These are phyloP conservation scores for Pichia cabralensis DNA, from an alignment of 805 yeast species.

Conservation along the genomic window DNA sequence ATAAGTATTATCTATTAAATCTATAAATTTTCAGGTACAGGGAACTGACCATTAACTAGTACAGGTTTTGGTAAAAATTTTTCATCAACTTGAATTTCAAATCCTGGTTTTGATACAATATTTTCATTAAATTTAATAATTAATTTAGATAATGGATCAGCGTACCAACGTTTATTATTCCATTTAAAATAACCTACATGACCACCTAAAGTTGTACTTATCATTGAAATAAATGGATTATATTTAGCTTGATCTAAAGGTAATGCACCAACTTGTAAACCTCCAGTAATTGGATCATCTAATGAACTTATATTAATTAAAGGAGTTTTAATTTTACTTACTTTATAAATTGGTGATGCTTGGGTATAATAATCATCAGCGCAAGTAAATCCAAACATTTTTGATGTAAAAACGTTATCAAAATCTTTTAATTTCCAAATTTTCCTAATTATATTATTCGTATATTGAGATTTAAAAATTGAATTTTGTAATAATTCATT, in stretches of 20 bases:
- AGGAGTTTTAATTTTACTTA: slow-evolving; percentile 51
- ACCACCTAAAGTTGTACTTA: slow-evolving; percentile 64
- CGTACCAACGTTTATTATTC: slow-evolving; percentile 58
- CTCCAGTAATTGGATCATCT: slow-evolving; percentile 70
- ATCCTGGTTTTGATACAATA: slow-evolving; percentile 7
- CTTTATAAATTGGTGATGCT: slow-evolving; percentile 47
- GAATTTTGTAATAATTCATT: slow-evolving; percentile 27
- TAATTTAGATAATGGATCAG: slow-evolving; percentile 38
- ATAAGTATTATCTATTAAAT: too few relatives aligned
- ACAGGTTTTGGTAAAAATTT: slow-evolving; percentile 4
- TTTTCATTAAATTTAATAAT: slow-evolving; percentile 15
- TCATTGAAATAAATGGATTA: slow-evolving; percentile 52
- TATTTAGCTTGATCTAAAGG: slow-evolving; percentile 40
- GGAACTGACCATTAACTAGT: slow-evolving; percentile 6
- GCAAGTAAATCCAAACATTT: slow-evolving; percentile 53
- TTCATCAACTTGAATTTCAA: slow-evolving; percentile 7
- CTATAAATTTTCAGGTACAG: background rate
- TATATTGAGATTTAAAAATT: slow-evolving; percentile 15
- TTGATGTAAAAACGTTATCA: slow-evolving; percentile 57
- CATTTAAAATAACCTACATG: slow-evolving; percentile 71
- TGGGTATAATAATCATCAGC: slow-evolving; percentile 56
- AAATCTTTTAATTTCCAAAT: slow-evolving; percentile 38
- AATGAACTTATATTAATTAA: slow-evolving; percentile 48
- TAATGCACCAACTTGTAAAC: slow-evolving; percentile 25
- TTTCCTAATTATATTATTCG: slow-evolving; percentile 12